Evolutionary conservation across 2,329 filamentous ascomycete genomes (phyloP).

Genomic region (Paracamarosporium sp.): DNA sequence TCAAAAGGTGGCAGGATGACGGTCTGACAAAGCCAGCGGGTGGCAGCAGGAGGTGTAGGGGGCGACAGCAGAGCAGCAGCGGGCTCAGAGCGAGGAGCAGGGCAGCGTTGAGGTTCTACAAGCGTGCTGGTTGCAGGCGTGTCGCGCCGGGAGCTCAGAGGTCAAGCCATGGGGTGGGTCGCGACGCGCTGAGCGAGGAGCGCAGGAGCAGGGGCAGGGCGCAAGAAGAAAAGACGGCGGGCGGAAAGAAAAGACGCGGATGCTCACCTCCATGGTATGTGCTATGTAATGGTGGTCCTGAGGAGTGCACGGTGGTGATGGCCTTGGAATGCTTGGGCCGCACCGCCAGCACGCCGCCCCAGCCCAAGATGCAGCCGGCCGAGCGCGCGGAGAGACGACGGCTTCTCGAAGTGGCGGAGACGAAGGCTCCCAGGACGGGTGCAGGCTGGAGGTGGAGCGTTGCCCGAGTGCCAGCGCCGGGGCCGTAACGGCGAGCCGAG

Average conservation of each 20-base stretch:
- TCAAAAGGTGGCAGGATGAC: conserved; percentile 29
- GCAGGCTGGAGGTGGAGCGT: not conserved
- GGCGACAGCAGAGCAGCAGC: conserved; percentile 16
- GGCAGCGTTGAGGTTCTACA: conserved; percentile 45
- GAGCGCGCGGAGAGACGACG: not conserved
- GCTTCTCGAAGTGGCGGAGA: not conserved
- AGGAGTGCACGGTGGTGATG: conserved; percentile 39
- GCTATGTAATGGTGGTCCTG: conserved; percentile 28
- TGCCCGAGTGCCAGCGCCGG: not conserved
- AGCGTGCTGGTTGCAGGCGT: conserved; percentile 39
- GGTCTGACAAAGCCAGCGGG: conserved; percentile 27
- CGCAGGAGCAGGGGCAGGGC: conserved; percentile 12
- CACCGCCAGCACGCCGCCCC: conserved; percentile 16
- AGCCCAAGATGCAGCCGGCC: conserved; percentile 16
- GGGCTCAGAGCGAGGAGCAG: conserved; percentile 27
- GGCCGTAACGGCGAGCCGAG: not conserved
- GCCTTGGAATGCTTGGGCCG: conserved; percentile 21
- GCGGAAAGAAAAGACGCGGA: conserved; percentile 24
- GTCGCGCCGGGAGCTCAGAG: conserved; percentile 23
- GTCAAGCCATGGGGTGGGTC: conserved; percentile 37
- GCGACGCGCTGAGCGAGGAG: conserved; percentile 25
- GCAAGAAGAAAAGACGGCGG: conserved; percentile 15
- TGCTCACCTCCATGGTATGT: conserved; percentile 44
- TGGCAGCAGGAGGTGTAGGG: conserved; percentile 23
- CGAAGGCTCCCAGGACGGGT: not conserved